Evolutionary conservation across 805 yeast species (phyloP).

Genomic region (Hanseniaspora guilliermondii): DNA sequence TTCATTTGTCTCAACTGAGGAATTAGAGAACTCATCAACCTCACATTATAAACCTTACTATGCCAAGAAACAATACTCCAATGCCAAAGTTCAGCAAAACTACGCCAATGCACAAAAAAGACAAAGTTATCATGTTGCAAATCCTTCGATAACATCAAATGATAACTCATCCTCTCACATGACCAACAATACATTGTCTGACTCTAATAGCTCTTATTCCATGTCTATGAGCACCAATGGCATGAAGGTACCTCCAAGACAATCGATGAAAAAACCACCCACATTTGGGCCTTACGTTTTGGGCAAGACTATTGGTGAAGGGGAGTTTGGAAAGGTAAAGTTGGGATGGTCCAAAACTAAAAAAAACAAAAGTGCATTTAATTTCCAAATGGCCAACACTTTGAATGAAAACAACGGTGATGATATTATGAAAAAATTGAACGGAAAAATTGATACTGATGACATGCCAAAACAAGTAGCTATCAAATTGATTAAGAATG

Average conservation of each 20-base stretch:
- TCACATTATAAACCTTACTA: constrained; percentile 9
- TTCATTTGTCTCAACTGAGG: background rate
- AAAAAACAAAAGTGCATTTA: constrained; percentile 3
- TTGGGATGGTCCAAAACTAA: constrained; percentile 82
- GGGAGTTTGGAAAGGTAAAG: constrained; percentile 96
- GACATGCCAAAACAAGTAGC: constrained; percentile 68
- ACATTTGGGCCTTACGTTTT: constrained; percentile 82
- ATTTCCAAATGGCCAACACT: constrained; percentile 1
- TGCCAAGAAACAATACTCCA: constrained; percentile 6
- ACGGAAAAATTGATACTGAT: constrained; percentile 8
- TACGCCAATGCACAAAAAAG: background rate
- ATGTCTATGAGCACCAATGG: background rate
- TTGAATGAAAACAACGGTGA: background rate
- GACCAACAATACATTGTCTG: background rate
- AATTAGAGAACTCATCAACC: background rate
- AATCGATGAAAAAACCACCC: constrained; percentile 43
- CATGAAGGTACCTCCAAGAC: background rate
- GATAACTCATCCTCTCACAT: background rate
- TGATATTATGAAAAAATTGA: background rate
- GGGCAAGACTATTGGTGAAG: constrained; percentile 93
- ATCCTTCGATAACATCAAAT: background rate
- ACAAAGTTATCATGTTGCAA: constrained; percentile 5
- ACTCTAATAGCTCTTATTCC: background rate
- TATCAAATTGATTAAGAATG: constrained; percentile 79
- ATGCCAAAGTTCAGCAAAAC: background rate